These are phyloP conservation scores for Neonectria coccinea DNA, from an alignment of 2,329 filamentous ascomycete species.

Conservation along the genomic window DNA sequence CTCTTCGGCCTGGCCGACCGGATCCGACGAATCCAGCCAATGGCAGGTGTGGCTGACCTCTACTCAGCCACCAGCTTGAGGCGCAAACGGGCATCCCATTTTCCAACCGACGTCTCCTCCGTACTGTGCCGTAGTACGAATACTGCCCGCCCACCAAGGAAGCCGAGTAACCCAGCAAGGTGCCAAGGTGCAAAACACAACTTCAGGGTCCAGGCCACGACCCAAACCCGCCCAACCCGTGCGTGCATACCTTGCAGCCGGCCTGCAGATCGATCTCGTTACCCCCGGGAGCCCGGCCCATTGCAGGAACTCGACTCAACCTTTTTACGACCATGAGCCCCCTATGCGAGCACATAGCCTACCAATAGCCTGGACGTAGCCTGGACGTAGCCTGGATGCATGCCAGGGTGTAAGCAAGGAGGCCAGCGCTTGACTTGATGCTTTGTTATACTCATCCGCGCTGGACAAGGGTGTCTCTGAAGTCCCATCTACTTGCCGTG, in stretches of 20 bases:
- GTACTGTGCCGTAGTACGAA: neutral
- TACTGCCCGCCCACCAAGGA: neutral
- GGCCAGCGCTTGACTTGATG: slow-evolving; percentile 7
- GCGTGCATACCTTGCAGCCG: slow-evolving; percentile 2
- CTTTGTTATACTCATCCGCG: slow-evolving; percentile 14
- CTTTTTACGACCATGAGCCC: slow-evolving; percentile 13
- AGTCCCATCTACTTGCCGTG: slow-evolving; percentile 1
- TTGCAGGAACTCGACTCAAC: slow-evolving; percentile 23
- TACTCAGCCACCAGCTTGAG: slow-evolving; percentile 35
- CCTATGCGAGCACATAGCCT: slow-evolving; percentile 6
- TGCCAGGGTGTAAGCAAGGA: neutral
- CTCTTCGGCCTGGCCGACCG: slow-evolving; percentile 41
- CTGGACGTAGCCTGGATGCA: neutral
- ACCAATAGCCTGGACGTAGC: slow-evolving; percentile 1
- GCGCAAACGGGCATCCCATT: slow-evolving; percentile 3
- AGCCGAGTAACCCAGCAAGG: neutral
- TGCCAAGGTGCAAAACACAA: neutral
- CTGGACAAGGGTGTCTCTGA: slow-evolving; percentile 10
- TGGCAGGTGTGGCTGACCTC: slow-evolving; percentile 29
- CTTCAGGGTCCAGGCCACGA: slow-evolving; percentile 18
- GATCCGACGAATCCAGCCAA: slow-evolving; percentile 36
- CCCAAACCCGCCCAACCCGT: slow-evolving; percentile 14
- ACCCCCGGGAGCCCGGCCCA: slow-evolving; percentile 17
- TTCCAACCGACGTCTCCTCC: neutral
- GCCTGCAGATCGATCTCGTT: slow-evolving; percentile 28